Evolutionary conservation across 352 stramenopile genomes (phyloP).

Genomic region (Phytophthora lateralis): DNA sequence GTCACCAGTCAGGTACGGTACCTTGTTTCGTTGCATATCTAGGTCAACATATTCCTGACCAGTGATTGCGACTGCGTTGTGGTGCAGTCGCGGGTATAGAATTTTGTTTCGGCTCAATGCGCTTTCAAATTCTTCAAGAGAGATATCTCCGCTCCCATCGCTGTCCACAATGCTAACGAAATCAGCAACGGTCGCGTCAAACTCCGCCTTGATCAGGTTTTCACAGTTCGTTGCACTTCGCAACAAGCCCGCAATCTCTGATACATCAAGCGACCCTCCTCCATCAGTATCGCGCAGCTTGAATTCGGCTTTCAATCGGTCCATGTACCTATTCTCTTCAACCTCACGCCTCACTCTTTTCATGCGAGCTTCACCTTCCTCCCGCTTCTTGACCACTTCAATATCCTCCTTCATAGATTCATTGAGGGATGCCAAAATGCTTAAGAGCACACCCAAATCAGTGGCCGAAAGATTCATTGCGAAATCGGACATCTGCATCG

Average conservation of each 20-base stretch:
- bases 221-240: constrained; percentile 67
- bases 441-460: constrained; percentile 81
- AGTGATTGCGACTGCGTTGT: constrained; percentile 65
- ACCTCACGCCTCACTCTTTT: constrained; percentile 52
- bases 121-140: constrained; percentile 82
- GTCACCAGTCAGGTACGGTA: constrained; percentile 62
- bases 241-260: constrained; percentile 71
- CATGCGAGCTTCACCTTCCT: constrained; percentile 52
- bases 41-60: constrained; percentile 80
- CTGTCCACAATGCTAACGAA: constrained; percentile 82
- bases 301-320: constrained; percentile 79
- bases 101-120: constrained; percentile 74
- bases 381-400: constrained; percentile 60
- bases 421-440: constrained; percentile 67
- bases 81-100: constrained; percentile 70
- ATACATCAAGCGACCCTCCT: constrained; percentile 70
- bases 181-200: constrained; percentile 73
- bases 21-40: constrained; percentile 62
- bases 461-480: constrained; percentile 82
- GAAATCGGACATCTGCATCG: constrained; percentile 87
- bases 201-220: constrained; percentile 78
- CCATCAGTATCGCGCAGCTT: constrained; percentile 72
- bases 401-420: constrained; percentile 77
- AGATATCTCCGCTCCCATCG: constrained; percentile 84
- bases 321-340: constrained; percentile 73